Base-by-base conservation (phyloP, 1,284 basidiomycete genomes). In the Paramarasmius palmivorus region DNA sequence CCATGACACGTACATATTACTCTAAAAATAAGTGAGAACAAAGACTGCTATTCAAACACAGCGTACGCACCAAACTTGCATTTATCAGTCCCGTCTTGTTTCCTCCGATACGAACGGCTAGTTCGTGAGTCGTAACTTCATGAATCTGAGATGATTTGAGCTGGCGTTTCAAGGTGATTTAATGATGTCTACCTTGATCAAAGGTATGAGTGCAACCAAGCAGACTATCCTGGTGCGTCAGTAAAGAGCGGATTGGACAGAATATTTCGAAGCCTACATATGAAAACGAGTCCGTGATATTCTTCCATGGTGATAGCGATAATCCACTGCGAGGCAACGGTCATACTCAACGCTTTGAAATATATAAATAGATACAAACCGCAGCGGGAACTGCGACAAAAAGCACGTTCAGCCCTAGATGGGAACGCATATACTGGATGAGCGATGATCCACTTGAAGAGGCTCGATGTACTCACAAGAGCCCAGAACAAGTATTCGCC, bases 51-150 rank as follows among this genome's bases (percentile, higher is more conserved):
- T 34, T 17, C 22, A 45, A 46, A 36, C 41, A 26, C 15, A 29
- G 36, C 42, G 17, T 9, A 70, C 77, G 50, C 63, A 88, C 88
- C 79, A 95, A 76, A 57, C 88, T 94, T 12, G 90, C 91, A 61
- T 93, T 93, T 39, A 93, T 71, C 32, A 94, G 73, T 14, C 90
- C 92, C 0, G 88, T 85, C 58, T 86, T 85, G 1, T 88, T 80
- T 49, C 92, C 91, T 9, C 93, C 88, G 25, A 90, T 79, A 41
- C 88, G 82, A 20, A 87, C 67, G 1, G 91, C 83, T 4, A 94
- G 73, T 54, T 93, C 88, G 59, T 83, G 79, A 0, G 90, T 94
- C 0, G 83, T 83, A 53, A 93, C 79, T 55, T 94, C 93, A 52
- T 95, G 87, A 36, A 95, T 73, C 77, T 88, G 50, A 29, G 26